Base-by-base conservation (phyloP, 2,329 filamentous ascomycete genomes). In the Talaromyces amestolkiae region DNA sequence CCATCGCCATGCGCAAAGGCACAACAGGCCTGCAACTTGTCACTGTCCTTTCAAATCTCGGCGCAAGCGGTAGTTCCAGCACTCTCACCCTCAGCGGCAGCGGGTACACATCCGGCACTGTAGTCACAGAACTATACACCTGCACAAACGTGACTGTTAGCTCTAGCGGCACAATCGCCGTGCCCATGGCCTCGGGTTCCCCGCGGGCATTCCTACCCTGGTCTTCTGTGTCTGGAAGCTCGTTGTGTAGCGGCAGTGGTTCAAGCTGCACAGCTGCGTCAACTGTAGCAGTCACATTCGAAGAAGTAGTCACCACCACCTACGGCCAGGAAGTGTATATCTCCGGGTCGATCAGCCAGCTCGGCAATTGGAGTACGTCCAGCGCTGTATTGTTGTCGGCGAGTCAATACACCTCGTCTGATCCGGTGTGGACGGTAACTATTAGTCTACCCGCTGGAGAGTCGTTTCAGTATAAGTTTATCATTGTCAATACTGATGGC, bases 281-380 rank as follows among this genome's bases (percentile, higher is more conserved):
- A 0, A 76, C 81, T 0, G 83, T 90, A 7, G 79, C 84, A 0
- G 85, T 92, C 10, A 86, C 86, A 0, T 91, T 92, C 77, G 79
- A 86, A 54, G 86, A 84, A 67, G 71, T 81, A 0, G 86, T 83
- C 22, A 81, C 78, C 1, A 92, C 89, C 0, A 72, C 72, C 1
- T 86, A 75, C 59, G 89, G 89, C 3, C 82, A 92, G 74, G 87
- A 83, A 15, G 82, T 93, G 72, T 90, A 87, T 74, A 75, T 93
- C 13, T 81, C 84, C 0, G 90, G 90, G 19, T 86, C 83, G 61
- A 82, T 84, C 54, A 72, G 81, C 1, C 78, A 83, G 33, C 83
- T 93, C 7, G 90, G 90, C 8, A 81, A 73, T 70, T 92, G 90
- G 90, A 79, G 86, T 66, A 79, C 84, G 0, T 72, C 67, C 51